Evolutionary conservation across 345 rosid species (phyloP).

Genomic region (Brassica nigra): DNA sequence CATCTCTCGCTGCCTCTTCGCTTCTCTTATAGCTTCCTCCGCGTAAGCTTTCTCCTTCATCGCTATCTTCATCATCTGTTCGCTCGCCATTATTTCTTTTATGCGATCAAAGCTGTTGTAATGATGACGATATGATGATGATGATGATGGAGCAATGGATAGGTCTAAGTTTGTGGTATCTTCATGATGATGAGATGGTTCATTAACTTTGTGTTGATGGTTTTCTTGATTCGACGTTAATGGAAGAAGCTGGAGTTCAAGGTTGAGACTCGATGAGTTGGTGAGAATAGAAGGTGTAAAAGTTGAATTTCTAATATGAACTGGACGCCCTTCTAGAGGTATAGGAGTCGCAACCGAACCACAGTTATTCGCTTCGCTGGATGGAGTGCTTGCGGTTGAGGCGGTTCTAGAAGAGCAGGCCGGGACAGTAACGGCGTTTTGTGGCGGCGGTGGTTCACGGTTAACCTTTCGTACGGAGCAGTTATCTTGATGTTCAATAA

Average conservation of each 20-base stretch:
- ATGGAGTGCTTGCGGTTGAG: constrained; percentile 77
- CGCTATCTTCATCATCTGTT: constrained; percentile 55
- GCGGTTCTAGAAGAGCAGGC: constrained; percentile 74
- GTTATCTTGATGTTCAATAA: constrained; percentile 84
- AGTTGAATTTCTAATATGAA: constrained; percentile 19
- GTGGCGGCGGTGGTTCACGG: constrained; percentile 43
- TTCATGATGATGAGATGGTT: constrained; percentile 27
- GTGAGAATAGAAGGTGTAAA: constrained; percentile 18
- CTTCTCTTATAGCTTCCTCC: constrained; percentile 66
- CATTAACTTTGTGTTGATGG: constrained; percentile 18
- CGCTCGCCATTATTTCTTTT: constrained; percentile 52
- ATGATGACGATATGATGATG: constrained; percentile 31
- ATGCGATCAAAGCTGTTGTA: constrained; percentile 41
- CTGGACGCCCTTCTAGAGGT: constrained; percentile 35
- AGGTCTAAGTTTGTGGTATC: constrained; percentile 59
- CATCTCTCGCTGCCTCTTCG: constrained; percentile 70
- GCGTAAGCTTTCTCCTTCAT: constrained; percentile 70
- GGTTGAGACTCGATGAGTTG: constrained; percentile 48
- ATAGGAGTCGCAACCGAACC: constrained; percentile 34
- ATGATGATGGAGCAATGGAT: constrained; percentile 58
- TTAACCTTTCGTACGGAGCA: constrained; percentile 59
- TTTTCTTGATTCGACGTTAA: constrained; percentile 38
- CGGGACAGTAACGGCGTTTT: constrained; percentile 41
- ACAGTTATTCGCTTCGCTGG: constrained; percentile 63
- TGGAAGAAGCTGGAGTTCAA: constrained; percentile 73